Evolutionary conservation across 2,329 filamentous ascomycete genomes (phyloP), one percentile per base, ranked within the genome.

Genomic region (Tolypocladium sp.): DNA sequence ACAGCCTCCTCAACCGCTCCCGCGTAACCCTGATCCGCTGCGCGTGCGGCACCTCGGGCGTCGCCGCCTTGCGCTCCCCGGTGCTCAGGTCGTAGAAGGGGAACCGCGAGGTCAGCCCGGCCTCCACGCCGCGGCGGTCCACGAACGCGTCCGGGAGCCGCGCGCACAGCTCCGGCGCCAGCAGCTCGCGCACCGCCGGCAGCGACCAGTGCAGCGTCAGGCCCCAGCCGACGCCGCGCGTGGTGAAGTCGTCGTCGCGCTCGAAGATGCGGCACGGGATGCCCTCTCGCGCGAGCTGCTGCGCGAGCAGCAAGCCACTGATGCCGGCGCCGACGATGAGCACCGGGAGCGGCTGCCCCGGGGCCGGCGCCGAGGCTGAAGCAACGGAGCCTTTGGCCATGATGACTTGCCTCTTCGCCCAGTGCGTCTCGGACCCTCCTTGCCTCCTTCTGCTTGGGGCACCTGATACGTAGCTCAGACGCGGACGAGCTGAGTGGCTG

Each of bases 121-220:
- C 68, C 59, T 72, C 69, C 13, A 79, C 78, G 65, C 83, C 77
- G 60, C 73, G 68, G n/a, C 77, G 72, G 66, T 83, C 80, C 51
- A 87, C 80, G 64, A 81, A 82, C 0, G 79, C 75, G 54, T 80
- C 77, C 1, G 77, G 74, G 2, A 85, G 68, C 0, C 75, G 74
- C 2, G 67, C 65, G 4, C 77, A 59, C 8, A 85, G 68, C 15
- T 78, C 70, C 0, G 74, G 66, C 0, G 83, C 80, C 35, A 87
- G 71, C 27, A 86, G 73, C 9, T 73, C 67, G 52, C 79, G 74
- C 46, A 87, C 72, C 1, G 75, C 76, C 0, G 79, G 74, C 12
- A 86, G 74, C 5, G 81, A 82, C 84, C 84, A 88, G 66, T 87
- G 82, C 59, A 88, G 73, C 0, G 84, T 87, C 59, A 88, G 72